phyloP scores from a whole-genome alignment of 78 protist genomes.

The Monosiga brevicollis region DNA sequence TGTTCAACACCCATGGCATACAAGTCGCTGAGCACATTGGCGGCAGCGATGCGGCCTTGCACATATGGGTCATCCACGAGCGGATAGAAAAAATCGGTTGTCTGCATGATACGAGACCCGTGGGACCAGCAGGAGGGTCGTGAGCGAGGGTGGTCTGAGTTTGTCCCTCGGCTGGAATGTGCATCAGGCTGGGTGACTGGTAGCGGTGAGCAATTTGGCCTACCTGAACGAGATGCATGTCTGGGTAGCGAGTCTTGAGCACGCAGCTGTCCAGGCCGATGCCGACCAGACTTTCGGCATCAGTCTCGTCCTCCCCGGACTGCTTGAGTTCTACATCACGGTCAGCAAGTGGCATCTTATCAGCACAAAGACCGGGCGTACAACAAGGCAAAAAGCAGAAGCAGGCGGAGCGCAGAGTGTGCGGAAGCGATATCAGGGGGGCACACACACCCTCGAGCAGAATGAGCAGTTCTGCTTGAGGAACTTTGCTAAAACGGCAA shows the following conservation, averaged over 20 bases:
- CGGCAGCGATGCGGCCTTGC: conserved; percentile 73
- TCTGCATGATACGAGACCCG: no score
- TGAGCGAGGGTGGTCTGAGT: no score
- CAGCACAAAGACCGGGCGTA: no score
- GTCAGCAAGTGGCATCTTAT: background rate
- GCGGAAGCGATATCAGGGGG: background rate
- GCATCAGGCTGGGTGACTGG: no score
- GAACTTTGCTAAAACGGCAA: conserved; percentile 41
- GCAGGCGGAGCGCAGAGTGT: background rate
- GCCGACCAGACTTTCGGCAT: background rate
- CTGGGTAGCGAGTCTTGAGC: conserved; percentile 28
- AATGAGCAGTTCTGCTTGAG: conserved; percentile 51
- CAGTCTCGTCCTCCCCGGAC: background rate
- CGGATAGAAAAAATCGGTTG: conserved; percentile 88
- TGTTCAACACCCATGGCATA: conserved; percentile 74
- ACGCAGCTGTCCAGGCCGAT: conserved; percentile 55
- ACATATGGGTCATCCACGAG: conserved; percentile 75
- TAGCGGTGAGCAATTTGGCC: no score
- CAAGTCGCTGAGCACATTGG: conserved; percentile 75
- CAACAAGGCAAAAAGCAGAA: no score
- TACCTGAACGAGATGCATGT: conserved; percentile 38
- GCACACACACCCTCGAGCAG: background rate
- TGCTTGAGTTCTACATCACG: background rate
- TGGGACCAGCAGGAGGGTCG: no score
- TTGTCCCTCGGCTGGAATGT: no score